Evolutionary conservation across 257 asterid genomes (phyloP), one percentile per base, ranked within the genome.

Genomic region (Verbascum thapsus): DNA sequence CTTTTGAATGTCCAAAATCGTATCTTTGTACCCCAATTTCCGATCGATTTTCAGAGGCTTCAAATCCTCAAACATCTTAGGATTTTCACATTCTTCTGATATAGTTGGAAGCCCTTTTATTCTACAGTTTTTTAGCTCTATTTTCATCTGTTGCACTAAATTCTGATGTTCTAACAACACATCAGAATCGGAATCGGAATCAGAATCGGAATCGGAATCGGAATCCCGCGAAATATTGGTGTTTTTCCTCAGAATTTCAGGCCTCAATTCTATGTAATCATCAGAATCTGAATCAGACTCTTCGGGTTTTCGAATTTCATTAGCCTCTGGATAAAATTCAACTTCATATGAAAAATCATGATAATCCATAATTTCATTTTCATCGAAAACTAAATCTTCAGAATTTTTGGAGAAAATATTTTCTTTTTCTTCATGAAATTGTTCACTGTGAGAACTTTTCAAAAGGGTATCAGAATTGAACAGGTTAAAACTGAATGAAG

Each of bases 141-240:
- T 75, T 64, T 87, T 92, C 92, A 92, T 86, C 34, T 88, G 96
- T 30, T 81, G 74, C 1, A 92, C 90, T 69, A 92, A 81, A 47
- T 81, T 50, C 75, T 83, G 82, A 42, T 92, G 97, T 61, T 89
- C 86, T 41, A 60, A 53, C 66, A 92, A 59, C 39, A 81, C 83
- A 70, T 89, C 98, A 11, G 15, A n/a, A 67, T 80, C 95, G 39
- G 78, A 90, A 0, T 81, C 88, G 15, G 69, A 73, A 5, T 76
- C 90, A 18, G 57, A 72, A 10, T 74, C 90, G 9, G n/a, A n/a
- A n/a, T n/a, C n/a, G n/a, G n/a, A n/a, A n/a, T n/a, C 80, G 0
- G 69, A 67, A 69, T 70, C 86, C 81, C 68, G 71, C 17, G 55
- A 50, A 32, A 26, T 26, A 26, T 26, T 26, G 5, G 2, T 26